Percentiles rank a stretch among this genome's conserved stretches.
Conservation (phyloP, 2,329 filamentous ascomycete species). For the Pseudocercospora musae region DNA sequence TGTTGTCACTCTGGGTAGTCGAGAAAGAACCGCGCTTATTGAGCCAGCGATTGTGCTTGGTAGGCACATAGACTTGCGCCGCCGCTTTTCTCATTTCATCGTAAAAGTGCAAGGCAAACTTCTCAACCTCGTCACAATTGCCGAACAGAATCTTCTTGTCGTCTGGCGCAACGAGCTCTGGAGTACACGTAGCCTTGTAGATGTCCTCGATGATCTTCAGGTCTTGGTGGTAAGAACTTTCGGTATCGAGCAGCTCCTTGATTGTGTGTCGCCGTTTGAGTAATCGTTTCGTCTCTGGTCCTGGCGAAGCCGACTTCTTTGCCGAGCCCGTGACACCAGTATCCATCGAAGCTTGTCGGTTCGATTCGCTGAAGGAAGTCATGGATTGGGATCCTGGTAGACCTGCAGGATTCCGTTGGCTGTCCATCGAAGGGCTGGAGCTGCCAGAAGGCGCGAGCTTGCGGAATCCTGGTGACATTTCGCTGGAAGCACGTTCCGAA, state of each 20-base stretch:
- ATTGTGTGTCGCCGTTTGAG: conserved; percentile 79
- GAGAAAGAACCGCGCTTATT: conserved; percentile 51
- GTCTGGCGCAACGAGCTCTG: conserved; percentile 72
- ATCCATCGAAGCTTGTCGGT: conserved; percentile 28
- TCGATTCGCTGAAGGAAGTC: conserved; percentile 34
- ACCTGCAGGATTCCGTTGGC: conserved; percentile 27
- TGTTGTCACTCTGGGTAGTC: conserved; percentile 40
- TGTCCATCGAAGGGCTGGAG: conserved; percentile 32
- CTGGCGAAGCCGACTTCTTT: conserved; percentile 27
- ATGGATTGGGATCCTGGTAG: conserved; percentile 34
- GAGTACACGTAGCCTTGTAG: conserved; percentile 77
- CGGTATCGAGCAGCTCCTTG: conserved; percentile 89
- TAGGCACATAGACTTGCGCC: conserved; percentile 71
- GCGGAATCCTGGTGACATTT: conserved; percentile 29
- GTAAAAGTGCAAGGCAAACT: conserved; percentile 78
- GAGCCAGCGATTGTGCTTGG: conserved; percentile 52
- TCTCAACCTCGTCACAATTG: conserved; percentile 86
- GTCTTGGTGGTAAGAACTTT: conserved; percentile 84
- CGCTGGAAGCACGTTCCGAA: conserved; percentile 29
- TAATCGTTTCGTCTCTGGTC: conserved; percentile 62
- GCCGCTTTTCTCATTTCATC: conserved; percentile 77
- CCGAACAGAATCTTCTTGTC: conserved; percentile 89
- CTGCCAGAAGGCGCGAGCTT: conserved; percentile 33
- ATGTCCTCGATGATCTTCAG: conserved; percentile 98
- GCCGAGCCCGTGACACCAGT: conserved; percentile 22